phyloP scores from a whole-genome alignment of 352 stramenopile genomes.

The Phytophthora palmivora region DNA sequence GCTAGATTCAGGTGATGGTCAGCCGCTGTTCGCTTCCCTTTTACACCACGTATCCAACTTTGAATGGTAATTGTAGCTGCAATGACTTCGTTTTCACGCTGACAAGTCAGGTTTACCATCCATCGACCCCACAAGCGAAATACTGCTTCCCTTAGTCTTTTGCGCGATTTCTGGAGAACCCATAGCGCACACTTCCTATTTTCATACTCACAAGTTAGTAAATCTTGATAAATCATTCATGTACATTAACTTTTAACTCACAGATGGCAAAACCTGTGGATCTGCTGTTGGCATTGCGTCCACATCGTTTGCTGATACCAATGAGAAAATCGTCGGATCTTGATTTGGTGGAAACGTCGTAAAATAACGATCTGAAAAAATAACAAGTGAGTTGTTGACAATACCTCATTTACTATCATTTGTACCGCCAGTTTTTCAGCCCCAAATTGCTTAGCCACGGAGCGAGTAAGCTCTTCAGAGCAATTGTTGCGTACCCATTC shows the following conservation, averaged over 20 bases:
- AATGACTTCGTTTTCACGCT: constrained; percentile 48
- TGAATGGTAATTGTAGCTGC: constrained; percentile 60
- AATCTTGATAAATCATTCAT: no score
- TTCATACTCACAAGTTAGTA: neutral
- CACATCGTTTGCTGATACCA: constrained; percentile 38
- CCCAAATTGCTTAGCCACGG: constrained; percentile 38
- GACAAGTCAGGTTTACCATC: constrained; percentile 19
- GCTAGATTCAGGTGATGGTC: constrained; percentile 37
- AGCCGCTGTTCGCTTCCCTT: constrained; percentile 33
- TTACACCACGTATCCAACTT: constrained; percentile 50
- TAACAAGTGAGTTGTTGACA: neutral
- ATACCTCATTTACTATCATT: neutral
- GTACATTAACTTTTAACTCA: constrained; percentile 25
- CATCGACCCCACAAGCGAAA: constrained; percentile 45
- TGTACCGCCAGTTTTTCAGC: constrained; percentile 49
- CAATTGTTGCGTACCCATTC: constrained; percentile 65
- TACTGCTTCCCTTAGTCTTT: constrained; percentile 29
- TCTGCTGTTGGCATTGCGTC: constrained; percentile 30
- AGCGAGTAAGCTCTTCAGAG: constrained; percentile 48
- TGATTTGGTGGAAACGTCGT: constrained; percentile 8
- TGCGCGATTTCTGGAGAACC: constrained; percentile 47
- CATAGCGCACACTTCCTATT: constrained; percentile 58
- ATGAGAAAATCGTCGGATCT: constrained; percentile 21
- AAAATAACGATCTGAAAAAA: constrained; percentile 29
- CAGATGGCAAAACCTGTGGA: constrained; percentile 57